Base-by-base conservation (phyloP, 768 basidiomycete genomes). In the Cystobasidium onofrii region DNA sequence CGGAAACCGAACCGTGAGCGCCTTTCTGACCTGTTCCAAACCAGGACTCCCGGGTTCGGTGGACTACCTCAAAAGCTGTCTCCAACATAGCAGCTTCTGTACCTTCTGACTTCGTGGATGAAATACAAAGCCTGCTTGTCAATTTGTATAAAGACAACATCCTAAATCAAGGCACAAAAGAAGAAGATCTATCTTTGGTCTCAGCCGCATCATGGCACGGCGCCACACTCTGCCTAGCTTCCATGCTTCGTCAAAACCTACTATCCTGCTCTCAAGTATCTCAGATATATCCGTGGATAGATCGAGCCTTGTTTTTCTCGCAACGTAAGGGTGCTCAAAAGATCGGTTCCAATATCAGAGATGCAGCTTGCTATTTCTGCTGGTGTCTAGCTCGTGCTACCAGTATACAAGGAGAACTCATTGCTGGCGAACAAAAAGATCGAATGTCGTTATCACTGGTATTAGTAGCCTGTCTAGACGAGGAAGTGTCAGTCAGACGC, bases 151-250 rank as follows among this genome's bases (percentile, higher is more conserved):
- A 84, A 7, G 87, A 90, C 62, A 91, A 91, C 79, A 88, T 87
- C 27, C 81, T 88, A 9, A 55, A 54, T 10, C 85, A 84, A 10
- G 44, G 29, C 27, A 87, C 87, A 17, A 52, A 34, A 25, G 85
- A 83, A 73, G 78, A 89, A 54, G 89, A 90, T 78, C 84, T 90
- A 77, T 87, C 88, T 41, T 84, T 89, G 12, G 83, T 88, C 62
- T 90, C 92, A 31, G 93, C 97, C 81, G 85, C 85, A 74, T 90
- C 90, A 64, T 96, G 94, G 92, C 96, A 99, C 81, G 96, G 96
- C 3, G 89, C 91, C 15, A 60, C 69, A 6, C 69, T 71, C 31
- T 92, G 89, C 79, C 84, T 98, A 36, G 95, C 95, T 23, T 95
- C 98, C 82, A 86, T 96, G 83, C 90, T 91, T 44, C 86, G 96